These are phyloP conservation scores for Asterochloris erici DNA, from an alignment of 139 green algal species.

Conservation along the genomic window DNA sequence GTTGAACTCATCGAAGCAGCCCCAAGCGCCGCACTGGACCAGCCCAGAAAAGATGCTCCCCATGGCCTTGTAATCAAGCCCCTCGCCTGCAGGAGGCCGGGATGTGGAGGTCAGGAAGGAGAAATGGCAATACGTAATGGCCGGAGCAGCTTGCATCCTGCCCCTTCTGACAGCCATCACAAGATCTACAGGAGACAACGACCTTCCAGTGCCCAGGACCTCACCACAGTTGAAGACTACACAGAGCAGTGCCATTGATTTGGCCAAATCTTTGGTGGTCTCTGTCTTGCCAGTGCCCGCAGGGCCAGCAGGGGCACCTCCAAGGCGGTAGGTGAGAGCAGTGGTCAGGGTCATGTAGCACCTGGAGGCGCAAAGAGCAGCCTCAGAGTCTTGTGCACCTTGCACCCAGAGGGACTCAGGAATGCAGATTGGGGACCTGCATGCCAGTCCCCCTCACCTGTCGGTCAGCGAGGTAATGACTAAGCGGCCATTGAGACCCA, in stretches of 20 bases:
- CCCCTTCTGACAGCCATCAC: no score
- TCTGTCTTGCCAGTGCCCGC: slow-evolving; percentile 75
- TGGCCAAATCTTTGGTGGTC: slow-evolving; percentile 76
- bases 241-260: slow-evolving; percentile 77
- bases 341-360: slow-evolving; percentile 90
- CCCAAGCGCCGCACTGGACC: slow-evolving; percentile 83
- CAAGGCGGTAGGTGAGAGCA: slow-evolving; percentile 73
- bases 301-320: slow-evolving; percentile 72
- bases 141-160: no score
- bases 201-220: not conserved
- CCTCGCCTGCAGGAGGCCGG: slow-evolving; percentile 36
- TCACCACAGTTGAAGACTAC: slow-evolving; percentile 87
- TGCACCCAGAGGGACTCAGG: not conserved
- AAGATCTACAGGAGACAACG: no score
- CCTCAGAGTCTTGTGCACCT: no score
- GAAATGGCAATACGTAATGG: no score
- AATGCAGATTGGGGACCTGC: not conserved
- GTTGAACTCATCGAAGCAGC: slow-evolving; percentile 92
- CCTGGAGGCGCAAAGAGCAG: slow-evolving; percentile 15
- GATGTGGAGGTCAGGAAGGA: no score
- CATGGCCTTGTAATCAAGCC: slow-evolving; percentile 89
- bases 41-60: slow-evolving; percentile 78
- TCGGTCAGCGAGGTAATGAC: slow-evolving; percentile 84
- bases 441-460: slow-evolving; percentile 3
- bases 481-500: slow-evolving; percentile 79